A percentile compares a stretch with the other conserved stretches of the same genome.
These are phyloP conservation scores for Ilyonectria mors-panacis DNA, from an alignment of 2,329 filamentous ascomycete species.

Conservation along the genomic window DNA sequence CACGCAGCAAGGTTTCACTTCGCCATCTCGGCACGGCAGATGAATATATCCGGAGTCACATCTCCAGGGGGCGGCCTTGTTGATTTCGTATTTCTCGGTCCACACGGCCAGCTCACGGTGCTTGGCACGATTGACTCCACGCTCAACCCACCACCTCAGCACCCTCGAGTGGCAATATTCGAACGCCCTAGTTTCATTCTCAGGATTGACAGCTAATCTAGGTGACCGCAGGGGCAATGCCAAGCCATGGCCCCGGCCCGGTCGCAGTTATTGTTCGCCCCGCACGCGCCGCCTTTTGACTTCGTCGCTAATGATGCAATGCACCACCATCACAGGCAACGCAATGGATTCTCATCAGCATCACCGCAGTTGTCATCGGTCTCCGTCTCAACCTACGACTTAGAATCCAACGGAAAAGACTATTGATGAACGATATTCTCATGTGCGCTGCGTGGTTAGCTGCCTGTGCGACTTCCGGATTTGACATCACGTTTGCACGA, in stretches of 20 bases:
- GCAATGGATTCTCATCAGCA: conserved; percentile 24
- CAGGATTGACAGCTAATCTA: background rate
- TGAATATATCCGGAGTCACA: too few species aligned
- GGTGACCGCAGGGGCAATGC: background rate
- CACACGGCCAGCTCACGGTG: too few species aligned
- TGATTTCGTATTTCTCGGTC: too few species aligned
- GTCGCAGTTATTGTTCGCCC: background rate
- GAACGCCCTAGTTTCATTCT: background rate
- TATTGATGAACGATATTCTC: conserved; percentile 27
- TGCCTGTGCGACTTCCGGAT: background rate
- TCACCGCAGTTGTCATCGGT: conserved; percentile 28
- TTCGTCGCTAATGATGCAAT: background rate
- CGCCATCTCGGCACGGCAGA: too few species aligned
- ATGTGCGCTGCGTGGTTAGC: conserved; percentile 38
- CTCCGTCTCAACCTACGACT: conserved; percentile 37
- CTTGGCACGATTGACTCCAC: too few species aligned
- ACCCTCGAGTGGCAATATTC: too few species aligned
- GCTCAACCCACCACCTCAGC: too few species aligned
- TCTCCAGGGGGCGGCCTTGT: too few species aligned
- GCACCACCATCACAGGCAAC: conserved; percentile 2
- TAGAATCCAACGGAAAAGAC: conserved; percentile 18
- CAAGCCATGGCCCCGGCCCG: background rate
- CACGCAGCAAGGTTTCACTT: too few species aligned
- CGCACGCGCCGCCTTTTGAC: background rate
- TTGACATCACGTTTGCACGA: conserved; percentile 2